A percentile compares a stretch with the other conserved stretches of the same genome.
Evolutionary conservation across 768 basidiomycete genomes (phyloP).

Genomic region (Mycena chlorophos): DNA sequence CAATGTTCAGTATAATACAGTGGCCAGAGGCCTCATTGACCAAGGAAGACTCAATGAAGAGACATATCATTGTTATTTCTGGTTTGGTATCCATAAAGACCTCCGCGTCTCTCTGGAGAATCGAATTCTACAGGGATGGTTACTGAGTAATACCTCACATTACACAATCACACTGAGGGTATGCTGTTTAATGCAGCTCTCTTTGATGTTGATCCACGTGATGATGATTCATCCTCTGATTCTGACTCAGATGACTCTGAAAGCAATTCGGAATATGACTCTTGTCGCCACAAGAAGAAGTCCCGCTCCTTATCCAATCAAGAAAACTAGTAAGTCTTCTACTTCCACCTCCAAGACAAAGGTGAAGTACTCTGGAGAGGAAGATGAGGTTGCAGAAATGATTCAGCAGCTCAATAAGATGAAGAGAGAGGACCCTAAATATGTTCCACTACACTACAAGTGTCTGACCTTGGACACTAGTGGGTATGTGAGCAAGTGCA

Average conservation of each 20-base stretch:
- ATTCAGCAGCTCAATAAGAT: too few relatives aligned
- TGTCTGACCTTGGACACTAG: constrained; percentile 1
- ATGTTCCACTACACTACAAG: constrained; percentile 7
- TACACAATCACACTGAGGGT: background rate
- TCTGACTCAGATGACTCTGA: too few relatives aligned
- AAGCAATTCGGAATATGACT: background rate
- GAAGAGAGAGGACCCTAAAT: constrained; percentile 3
- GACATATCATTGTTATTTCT: too few relatives aligned
- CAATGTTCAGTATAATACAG: too few relatives aligned
- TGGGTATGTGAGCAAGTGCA: background rate
- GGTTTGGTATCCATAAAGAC: too few relatives aligned
- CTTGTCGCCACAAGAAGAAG: background rate
- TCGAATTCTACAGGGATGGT: background rate
- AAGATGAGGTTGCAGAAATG: too few relatives aligned
- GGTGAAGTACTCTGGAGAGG: too few relatives aligned
- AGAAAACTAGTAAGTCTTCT: constrained; percentile 2
- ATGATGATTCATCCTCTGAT: too few relatives aligned
- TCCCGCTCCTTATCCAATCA: background rate
- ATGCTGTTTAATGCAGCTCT: background rate
- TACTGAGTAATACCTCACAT: background rate
- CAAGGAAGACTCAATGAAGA: too few relatives aligned
- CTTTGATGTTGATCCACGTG: background rate
- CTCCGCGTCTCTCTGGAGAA: too few relatives aligned
- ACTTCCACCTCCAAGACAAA: too few relatives aligned
- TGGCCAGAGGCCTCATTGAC: too few relatives aligned